Conservation (phyloP, 371 early-diverging fungal species). For the Rhizopus arrhizus region DNA sequence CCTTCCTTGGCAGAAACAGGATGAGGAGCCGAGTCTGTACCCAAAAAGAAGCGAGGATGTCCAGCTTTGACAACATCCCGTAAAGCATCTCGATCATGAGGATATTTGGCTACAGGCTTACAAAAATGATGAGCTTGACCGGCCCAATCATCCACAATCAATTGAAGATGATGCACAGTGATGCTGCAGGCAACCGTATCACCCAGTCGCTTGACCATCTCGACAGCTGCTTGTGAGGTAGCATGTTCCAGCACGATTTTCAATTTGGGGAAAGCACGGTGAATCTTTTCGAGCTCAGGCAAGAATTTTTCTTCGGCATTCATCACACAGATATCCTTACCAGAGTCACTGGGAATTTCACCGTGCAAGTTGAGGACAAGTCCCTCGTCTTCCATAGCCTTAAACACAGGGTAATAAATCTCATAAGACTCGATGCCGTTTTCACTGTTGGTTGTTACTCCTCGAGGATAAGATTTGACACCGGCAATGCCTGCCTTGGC, state of each 20-base stretch:
- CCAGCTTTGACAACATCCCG: conserved; percentile 78
- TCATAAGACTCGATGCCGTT: conserved; percentile 91
- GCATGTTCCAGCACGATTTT: conserved; percentile 97
- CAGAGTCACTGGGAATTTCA: conserved; percentile 87
- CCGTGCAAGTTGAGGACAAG: conserved; percentile 97
- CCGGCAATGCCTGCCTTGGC: conserved; percentile 86
- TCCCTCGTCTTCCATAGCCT: conserved; percentile 92
- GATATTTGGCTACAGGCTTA: conserved; percentile 97
- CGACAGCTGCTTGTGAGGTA: conserved; percentile 91
- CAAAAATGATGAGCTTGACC: conserved; percentile 95
- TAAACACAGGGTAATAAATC: conserved; percentile 89
- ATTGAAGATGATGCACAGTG: conserved; percentile 91
- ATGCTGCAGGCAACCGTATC: conserved; percentile 92
- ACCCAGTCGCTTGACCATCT: conserved; percentile 88
- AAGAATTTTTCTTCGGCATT: conserved; percentile 96
- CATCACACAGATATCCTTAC: conserved; percentile 87
- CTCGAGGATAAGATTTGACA: conserved; percentile 96
- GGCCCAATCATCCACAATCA: conserved; percentile 97
- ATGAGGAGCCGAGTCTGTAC: conserved; percentile 97
- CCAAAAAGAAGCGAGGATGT: conserved; percentile 95
- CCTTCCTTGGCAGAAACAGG: conserved; percentile 85
- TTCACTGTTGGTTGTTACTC: conserved; percentile 97
- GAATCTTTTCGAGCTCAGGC: conserved; percentile 80
- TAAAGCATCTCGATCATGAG: conserved; percentile 89
- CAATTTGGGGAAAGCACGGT: conserved; percentile 87